phyloP scores from a whole-genome alignment of 2,329 filamentous ascomycete species.

The Zalaria sp. region DNA sequence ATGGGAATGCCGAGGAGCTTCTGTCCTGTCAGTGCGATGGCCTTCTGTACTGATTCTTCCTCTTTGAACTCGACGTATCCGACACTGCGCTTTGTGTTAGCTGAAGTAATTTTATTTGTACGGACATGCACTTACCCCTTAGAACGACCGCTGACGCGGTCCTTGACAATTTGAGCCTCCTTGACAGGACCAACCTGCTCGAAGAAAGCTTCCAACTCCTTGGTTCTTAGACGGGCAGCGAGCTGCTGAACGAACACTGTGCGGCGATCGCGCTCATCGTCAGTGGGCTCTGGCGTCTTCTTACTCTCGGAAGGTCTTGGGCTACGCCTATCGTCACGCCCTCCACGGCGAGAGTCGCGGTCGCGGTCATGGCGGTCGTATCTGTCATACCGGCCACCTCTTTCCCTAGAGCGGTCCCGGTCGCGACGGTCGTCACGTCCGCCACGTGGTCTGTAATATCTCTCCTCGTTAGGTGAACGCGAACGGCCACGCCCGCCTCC shows the following conservation, averaged over 20 bases:
- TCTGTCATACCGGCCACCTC: slow-evolving; percentile 27
- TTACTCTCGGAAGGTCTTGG: slow-evolving; percentile 33
- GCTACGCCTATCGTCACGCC: slow-evolving; percentile 60
- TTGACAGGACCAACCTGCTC: slow-evolving; percentile 89
- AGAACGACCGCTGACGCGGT: slow-evolving; percentile 87
- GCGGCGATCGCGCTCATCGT: slow-evolving; percentile 90
- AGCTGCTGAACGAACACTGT: slow-evolving; percentile 98
- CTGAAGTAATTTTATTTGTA: slow-evolving; percentile 2
- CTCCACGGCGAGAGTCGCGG: slow-evolving; percentile 47
- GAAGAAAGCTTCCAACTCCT: slow-evolving; percentile 88
- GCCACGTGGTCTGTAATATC: slow-evolving; percentile 18
- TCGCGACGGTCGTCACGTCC: slow-evolving; percentile 31
- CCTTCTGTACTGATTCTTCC: slow-evolving; percentile 84
- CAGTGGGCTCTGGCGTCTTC: slow-evolving; percentile 61
- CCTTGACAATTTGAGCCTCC: slow-evolving; percentile 97
- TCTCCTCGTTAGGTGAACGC: slow-evolving; percentile 22
- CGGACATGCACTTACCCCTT: slow-evolving; percentile 60
- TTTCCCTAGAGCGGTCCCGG: slow-evolving; percentile 33
- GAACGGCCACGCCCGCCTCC: slow-evolving; percentile 18
- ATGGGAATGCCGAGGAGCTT: slow-evolving; percentile 97
- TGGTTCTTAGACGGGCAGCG: slow-evolving; percentile 80
- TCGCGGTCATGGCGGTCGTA: slow-evolving; percentile 43
- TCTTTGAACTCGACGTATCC: slow-evolving; percentile 98
- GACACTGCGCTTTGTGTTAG: slow-evolving; percentile 50
- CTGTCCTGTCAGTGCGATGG: slow-evolving; percentile 96